phyloP scores from a whole-genome alignment of 2,329 filamentous ascomycete species.

The Hirsutella minnesotensis region DNA sequence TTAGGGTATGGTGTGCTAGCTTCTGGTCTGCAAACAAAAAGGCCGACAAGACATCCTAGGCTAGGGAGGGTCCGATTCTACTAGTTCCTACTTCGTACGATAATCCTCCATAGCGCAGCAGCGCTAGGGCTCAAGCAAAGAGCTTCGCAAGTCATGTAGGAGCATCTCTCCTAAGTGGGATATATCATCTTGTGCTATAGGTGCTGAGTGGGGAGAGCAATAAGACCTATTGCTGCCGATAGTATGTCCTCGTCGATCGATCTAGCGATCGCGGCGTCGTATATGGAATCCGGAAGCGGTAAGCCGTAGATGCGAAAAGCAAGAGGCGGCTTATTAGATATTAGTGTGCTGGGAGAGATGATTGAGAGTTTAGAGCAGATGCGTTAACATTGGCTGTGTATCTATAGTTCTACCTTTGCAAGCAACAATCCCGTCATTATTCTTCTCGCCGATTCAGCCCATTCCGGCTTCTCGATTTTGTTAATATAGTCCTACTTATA shows the following conservation, averaged over 20 bases:
- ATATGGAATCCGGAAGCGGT: constrained; percentile 67
- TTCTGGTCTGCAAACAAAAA: no score
- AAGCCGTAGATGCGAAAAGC: constrained; percentile 75
- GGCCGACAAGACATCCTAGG: no score
- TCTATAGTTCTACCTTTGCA: constrained; percentile 47
- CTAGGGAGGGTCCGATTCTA: no score
- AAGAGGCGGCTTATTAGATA: constrained; percentile 44
- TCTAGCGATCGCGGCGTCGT: constrained; percentile 38
- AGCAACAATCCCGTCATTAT: no score
- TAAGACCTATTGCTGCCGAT: constrained; percentile 71
- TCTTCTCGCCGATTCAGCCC: no score
- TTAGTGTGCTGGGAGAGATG: constrained; percentile 71
- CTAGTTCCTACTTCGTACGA: no score
- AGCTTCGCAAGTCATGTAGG: no score
- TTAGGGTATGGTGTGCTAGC: no score
- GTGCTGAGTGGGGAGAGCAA: constrained; percentile 61
- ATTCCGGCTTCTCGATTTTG: no score
- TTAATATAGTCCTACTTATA: no score
- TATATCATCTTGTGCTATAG: constrained; percentile 68
- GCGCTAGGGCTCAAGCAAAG: no score
- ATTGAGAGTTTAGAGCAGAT: constrained; percentile 72
- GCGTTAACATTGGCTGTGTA: constrained; percentile 76
- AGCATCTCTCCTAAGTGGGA: constrained; percentile 37
- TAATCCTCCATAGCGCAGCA: no score
- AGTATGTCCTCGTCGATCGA: constrained; percentile 55